A percentile compares a stretch with the other conserved stretches of the same genome.
Conservation (phyloP, 148 eudicot genomes). For the Spergularia marina region DNA sequence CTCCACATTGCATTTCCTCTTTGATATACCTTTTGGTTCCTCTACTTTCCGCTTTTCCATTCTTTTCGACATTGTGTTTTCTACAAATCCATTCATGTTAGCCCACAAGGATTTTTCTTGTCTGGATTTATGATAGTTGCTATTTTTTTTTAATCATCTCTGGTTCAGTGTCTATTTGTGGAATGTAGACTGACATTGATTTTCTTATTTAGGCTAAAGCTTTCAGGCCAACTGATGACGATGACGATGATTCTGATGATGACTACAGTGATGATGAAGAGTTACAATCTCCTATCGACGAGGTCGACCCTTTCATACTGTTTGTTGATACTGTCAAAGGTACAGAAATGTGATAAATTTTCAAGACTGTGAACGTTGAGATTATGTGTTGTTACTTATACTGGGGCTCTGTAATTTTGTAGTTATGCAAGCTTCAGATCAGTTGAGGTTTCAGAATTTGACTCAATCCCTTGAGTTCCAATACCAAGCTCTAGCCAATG, state of each 20-base stretch:
- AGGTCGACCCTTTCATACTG: slow-evolving; percentile 84
- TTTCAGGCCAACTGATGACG: slow-evolving; percentile 60
- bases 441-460: slow-evolving; percentile 75
- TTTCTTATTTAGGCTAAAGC: slow-evolving; percentile 66
- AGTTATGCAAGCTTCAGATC: slow-evolving; percentile 89
- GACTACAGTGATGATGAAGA: slow-evolving; percentile 95
- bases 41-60: no score
- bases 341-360: slow-evolving; percentile 23
- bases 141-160: background rate
- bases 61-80: no score
- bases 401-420: background rate
- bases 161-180: no score
- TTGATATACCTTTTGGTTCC: no score
- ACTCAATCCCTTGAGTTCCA: slow-evolving; percentile 72
- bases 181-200: background rate
- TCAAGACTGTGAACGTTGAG: background rate
- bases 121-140: background rate
- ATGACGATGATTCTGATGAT: slow-evolving; percentile 92
- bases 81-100: no score
- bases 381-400: slow-evolving; percentile 4
- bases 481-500: slow-evolving; percentile 81
- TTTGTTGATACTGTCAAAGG: slow-evolving; percentile 86
- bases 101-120: background rate
- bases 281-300: slow-evolving; percentile 88
- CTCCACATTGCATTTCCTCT: no score